Evolutionary conservation across 441 rosid species (phyloP).

Genomic region (Kokia cookei): DNA sequence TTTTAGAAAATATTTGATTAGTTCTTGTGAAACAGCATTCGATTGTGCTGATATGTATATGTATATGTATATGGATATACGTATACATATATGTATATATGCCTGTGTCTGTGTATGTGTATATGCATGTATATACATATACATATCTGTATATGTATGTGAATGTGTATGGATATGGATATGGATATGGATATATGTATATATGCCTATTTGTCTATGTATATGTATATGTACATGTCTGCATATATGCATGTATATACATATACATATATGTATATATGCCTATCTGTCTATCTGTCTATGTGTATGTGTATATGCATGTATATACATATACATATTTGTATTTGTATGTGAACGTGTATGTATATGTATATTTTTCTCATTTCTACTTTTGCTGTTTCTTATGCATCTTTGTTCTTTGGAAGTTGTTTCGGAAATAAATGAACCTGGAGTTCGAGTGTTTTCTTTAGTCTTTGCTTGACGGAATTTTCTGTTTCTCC

Average conservation of each 20-base stretch:
- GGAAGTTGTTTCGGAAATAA: not conserved
- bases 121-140: no score
- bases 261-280: no score
- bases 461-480: slow-evolving; percentile 1
- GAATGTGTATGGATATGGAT: no score
- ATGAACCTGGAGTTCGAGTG: not conserved
- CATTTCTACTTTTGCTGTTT: not conserved
- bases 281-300: not conserved
- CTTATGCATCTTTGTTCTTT: not conserved
- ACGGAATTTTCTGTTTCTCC: not conserved
- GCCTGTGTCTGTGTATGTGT: no score
- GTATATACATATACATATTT: no score
- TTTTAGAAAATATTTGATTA: not conserved
- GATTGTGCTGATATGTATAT: not conserved
- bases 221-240: not conserved
- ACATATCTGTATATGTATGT: no score
- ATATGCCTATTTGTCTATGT: no score
- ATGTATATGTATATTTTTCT: not conserved
- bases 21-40: not conserved
- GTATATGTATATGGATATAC: not conserved
- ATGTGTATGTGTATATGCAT: not conserved
- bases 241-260: not conserved
- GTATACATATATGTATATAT: no score
- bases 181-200: no score
- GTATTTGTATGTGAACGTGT: not conserved